Evolutionary conservation across 208 protist species (phyloP), one percentile per base, ranked within the genome.

Genomic region (Leishmania aethiopica): DNA sequence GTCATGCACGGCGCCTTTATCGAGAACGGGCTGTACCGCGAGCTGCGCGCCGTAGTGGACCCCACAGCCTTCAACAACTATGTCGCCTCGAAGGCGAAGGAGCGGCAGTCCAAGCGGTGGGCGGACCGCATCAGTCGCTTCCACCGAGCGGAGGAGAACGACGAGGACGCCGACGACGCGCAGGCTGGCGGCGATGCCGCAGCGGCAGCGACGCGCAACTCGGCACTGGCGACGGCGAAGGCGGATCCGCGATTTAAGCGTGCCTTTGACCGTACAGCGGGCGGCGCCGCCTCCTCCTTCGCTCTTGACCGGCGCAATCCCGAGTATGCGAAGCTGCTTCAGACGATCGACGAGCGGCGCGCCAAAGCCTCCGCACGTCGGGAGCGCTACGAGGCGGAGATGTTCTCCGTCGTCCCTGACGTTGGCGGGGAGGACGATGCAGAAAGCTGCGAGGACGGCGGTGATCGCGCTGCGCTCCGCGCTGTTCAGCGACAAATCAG

Each of bases 1-100:
- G 98, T 99, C 80, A 99, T 99, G 98, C 98, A 99, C 88, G 99
- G 99, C 73, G 99, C 95, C 85, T 99, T 99, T 80, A 98, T 99
- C 71, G 98, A 99, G 78, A 97, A 98, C 53, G 82, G 84, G 17
- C 84, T 98, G 15, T 98, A 97, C 74, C 88, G 93, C 47, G 91
- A 97, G 84, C 87, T 97, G 42, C 94, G 92, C 84, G 88, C 97
- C 1, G 91, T 98, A 17, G 89, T 95, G 11, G 87, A 99, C 79
- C 98, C 97, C 8, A 93, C 95, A 45, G 96, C 84, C 15, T 99
- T 99, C 85, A 96, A 98, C 77, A 76, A 80, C 17, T 95, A 96
- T 79, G 69, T 94, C 37, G 84, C 87, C 47, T 93, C 90, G 59
- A 90, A 89, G 78, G 81, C 87, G 22, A 90, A 89, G 87, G 86